A percentile compares a stretch with the other conserved stretches of the same genome.
phyloP scores from a whole-genome alignment of 805 yeast genomes.

The Candida khao-thaluensis region DNA sequence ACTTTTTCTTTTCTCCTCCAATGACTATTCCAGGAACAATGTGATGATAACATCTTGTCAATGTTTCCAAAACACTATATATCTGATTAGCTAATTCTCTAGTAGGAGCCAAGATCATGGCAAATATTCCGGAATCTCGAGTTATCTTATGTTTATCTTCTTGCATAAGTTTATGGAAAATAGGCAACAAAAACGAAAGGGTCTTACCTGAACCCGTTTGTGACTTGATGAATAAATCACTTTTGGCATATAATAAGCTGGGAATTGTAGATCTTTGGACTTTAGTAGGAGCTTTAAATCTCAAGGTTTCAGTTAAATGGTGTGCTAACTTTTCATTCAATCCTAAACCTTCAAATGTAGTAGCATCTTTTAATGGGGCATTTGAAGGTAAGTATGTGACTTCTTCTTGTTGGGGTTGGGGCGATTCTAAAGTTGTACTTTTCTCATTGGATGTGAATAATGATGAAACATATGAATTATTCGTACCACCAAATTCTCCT shows the following conservation, averaged over 20 bases:
- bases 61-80: slow-evolving; percentile 70
- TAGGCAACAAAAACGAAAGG: slow-evolving; percentile 80
- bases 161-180: slow-evolving; percentile 67
- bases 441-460: slow-evolving; percentile 53
- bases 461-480: slow-evolving; percentile 77
- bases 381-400: slow-evolving; percentile 61
- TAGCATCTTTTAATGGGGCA: slow-evolving; percentile 75
- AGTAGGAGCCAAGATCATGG: slow-evolving; percentile 87
- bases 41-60: slow-evolving; percentile 76
- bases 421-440: slow-evolving; percentile 58
- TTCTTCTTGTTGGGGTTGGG: slow-evolving; percentile 26
- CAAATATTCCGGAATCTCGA: slow-evolving; percentile 82
- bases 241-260: slow-evolving; percentile 26
- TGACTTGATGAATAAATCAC: slow-evolving; percentile 87
- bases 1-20: slow-evolving; percentile 97
- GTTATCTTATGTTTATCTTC: slow-evolving; percentile 40
- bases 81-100: slow-evolving; percentile 93
- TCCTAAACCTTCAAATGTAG: slow-evolving; percentile 72
- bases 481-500: slow-evolving; percentile 54
- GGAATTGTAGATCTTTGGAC: slow-evolving; percentile 86
- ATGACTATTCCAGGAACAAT: slow-evolving; percentile 94
- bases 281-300: slow-evolving; percentile 70
- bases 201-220: slow-evolving; percentile 99
- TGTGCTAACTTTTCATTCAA: slow-evolving; percentile 51
- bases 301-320: slow-evolving; percentile 57